Evolutionary conservation across 163 green algal species (phyloP).

Genomic region (Prototheca wickerhamii): DNA sequence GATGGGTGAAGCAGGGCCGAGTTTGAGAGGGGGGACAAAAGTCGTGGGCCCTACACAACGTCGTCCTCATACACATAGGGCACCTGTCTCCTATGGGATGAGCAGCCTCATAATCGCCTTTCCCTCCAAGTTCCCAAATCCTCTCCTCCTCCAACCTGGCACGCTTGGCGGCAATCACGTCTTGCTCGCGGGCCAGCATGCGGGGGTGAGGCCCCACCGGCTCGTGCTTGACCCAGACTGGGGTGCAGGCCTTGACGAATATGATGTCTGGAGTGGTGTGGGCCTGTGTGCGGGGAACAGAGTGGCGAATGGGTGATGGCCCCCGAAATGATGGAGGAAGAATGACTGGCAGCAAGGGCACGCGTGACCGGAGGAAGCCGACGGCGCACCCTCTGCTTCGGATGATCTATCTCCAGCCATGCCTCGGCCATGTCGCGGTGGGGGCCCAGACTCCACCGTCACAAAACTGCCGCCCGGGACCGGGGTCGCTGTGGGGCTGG

Average conservation of each 20-base stretch:
- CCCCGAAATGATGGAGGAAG: too few species aligned
- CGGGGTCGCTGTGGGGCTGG: conserved; percentile 8
- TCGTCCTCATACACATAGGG: too few species aligned
- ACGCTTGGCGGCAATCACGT: not conserved
- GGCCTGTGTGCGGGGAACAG: too few species aligned
- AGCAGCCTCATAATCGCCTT: too few species aligned
- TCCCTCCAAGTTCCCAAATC: not conserved
- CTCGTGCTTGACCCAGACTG: conserved; percentile 14
- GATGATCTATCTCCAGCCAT: conserved; percentile 9
- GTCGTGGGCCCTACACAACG: too few species aligned
- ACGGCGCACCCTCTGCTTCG: conserved; percentile 4
- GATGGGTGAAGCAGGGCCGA: too few species aligned
- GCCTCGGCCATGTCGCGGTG: conserved; percentile 11
- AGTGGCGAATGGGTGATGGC: too few species aligned
- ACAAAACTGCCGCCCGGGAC: conserved; percentile 25
- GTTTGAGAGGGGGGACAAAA: too few species aligned
- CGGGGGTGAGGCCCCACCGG: conserved; percentile 13
- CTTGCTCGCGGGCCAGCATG: conserved; percentile 10
- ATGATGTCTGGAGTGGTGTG: conserved; percentile 30
- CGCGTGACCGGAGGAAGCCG: too few species aligned
- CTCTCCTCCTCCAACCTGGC: not conserved
- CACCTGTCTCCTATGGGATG: too few species aligned
- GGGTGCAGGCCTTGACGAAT: conserved; percentile 12
- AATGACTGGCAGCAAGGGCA: too few species aligned
- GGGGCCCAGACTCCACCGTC: conserved; percentile 28